Base-by-base conservation (phyloP, 2,329 filamentous ascomycete genomes). In the Geosmithia putterillii region DNA sequence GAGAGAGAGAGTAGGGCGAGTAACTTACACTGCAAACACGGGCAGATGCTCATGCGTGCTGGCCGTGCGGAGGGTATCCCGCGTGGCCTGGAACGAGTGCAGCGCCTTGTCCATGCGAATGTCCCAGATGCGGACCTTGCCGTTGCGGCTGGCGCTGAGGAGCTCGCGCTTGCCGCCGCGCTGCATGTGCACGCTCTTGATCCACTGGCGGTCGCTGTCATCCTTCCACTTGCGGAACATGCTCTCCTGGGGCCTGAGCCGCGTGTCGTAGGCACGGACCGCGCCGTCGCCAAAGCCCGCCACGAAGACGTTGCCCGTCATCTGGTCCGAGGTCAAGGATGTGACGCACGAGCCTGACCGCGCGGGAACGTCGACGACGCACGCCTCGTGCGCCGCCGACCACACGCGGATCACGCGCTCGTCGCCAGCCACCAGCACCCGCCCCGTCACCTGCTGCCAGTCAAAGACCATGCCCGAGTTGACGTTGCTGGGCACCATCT, bases 221-320 rank as follows among this genome's bases (percentile, higher is more conserved):
- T 95, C 87, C 58, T 94, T 92, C 90, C 92, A 98, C 52, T 90
- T 89, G 63, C 85, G 86, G 44, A 95, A 83, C 89, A 96, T 95
- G 17, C 85, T 84, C 43, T 92, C 87, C 47, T 87, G 83, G 2
- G 88, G 83, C 48, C 82, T 81, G 48, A 86, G 66, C 12, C 92
- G 81, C 50, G 90, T 86, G 60, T 98, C 92, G 57, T 95, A 98
- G 4, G 95, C 88, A 42, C 92, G 79, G 38, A 98, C 82, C 1
- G 88, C 89, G 28, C 92, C 92, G 55, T 98, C 94, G 17, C 92
- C 92, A 55, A 96, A 98, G 3, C 92, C 92, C 36, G 92, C 92
- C 10, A 95, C 85, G 54, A 98, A 95, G 39, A 95, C 80, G 55
- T 95, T 89, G 38, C 92, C 92, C 42, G 94, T 94, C 63, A 98